phyloP scores from a whole-genome alignment of 345 rosid species.

The Populus deltoides region DNA sequence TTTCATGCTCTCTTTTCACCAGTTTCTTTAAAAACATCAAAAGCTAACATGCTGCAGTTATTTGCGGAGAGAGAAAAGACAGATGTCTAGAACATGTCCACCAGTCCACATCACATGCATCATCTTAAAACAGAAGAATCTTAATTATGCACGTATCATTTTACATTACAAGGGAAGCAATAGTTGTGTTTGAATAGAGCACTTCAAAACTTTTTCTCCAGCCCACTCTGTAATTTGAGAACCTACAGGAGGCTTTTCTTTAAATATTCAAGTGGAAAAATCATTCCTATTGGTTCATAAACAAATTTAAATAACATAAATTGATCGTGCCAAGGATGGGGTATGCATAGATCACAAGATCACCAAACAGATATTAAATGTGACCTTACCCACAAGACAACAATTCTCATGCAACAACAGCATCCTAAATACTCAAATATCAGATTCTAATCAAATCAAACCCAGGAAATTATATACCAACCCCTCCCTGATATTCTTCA shows the following conservation, averaged over 20 bases:
- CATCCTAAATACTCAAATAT: neutral
- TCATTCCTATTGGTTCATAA: neutral
- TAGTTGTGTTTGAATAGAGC: neutral
- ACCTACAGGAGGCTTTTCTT: neutral
- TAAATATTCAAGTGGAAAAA: neutral
- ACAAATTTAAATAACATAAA: neutral
- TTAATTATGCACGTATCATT: neutral
- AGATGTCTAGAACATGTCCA: neutral
- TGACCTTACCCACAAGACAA: neutral
- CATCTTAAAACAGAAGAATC: neutral
- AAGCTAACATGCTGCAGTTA: neutral
- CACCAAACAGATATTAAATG: neutral
- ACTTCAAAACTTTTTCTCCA: neutral
- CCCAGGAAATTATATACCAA: neutral
- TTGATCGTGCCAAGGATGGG: too few species aligned
- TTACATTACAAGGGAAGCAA: neutral
- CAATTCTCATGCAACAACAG: neutral
- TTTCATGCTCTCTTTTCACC: neutral
- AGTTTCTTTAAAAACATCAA: neutral
- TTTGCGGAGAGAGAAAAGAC: neutral
- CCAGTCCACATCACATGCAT: neutral
- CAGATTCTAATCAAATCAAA: neutral
- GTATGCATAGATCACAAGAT: too few species aligned
- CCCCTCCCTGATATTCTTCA: slow-evolving; percentile 1
- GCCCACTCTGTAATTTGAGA: neutral